These are phyloP conservation scores for Dacryopinax spathularia DNA, from an alignment of 768 basidiomycete species.

Conservation along the genomic window DNA sequence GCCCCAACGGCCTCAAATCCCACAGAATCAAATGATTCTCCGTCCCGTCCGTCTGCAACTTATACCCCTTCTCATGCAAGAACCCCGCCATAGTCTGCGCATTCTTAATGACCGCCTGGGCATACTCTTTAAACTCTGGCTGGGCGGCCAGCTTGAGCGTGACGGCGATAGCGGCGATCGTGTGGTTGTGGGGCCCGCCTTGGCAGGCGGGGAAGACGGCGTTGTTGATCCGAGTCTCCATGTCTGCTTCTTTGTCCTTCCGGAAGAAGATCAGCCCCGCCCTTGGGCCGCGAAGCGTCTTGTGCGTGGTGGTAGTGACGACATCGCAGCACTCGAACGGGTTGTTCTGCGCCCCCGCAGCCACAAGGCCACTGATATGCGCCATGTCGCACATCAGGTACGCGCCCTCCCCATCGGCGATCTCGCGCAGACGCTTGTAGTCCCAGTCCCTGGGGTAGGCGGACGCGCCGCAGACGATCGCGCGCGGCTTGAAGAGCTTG, in stretches of 20 bases:
- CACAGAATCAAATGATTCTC: slow-evolving; percentile 97
- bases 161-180: slow-evolving; percentile 90
- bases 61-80: slow-evolving; percentile 72
- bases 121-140: slow-evolving; percentile 81
- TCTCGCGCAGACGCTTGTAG: slow-evolving; percentile 67
- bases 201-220: slow-evolving; percentile 99
- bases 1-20: slow-evolving; percentile 86
- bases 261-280: slow-evolving; percentile 98
- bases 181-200: slow-evolving; percentile 98
- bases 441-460: slow-evolving; percentile 99
- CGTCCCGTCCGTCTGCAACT: slow-evolving; percentile 89
- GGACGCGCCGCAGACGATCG: slow-evolving; percentile 94
- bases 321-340: slow-evolving; percentile 96
- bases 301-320: slow-evolving; percentile 98
- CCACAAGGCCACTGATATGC: slow-evolving; percentile 89
- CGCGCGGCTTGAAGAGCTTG: slow-evolving; percentile 85
- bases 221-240: slow-evolving; percentile 94
- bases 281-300: slow-evolving; percentile 95
- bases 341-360: slow-evolving; percentile 74
- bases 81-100: slow-evolving; percentile 59
- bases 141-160: slow-evolving; percentile 80
- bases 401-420: slow-evolving; percentile 74
- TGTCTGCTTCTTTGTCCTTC: slow-evolving; percentile 76
- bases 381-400: slow-evolving; percentile 96
- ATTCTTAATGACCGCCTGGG: slow-evolving; percentile 87